Conservation (phyloP, 1,139 yeast genomes). For the Sugiyamaella sp. region DNA sequence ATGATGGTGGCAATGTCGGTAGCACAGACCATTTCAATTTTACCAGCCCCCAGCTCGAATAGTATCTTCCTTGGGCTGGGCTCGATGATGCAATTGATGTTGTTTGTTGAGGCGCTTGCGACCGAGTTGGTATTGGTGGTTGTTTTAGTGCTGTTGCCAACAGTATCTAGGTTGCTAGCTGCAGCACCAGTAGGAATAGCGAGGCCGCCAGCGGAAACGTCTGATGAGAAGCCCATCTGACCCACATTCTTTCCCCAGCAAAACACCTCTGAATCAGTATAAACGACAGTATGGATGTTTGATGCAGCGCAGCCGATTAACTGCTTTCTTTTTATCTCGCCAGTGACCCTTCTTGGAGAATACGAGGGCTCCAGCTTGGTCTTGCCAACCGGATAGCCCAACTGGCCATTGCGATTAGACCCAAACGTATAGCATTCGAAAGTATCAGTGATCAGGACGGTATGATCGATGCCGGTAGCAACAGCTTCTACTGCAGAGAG, state of each 20-base stretch:
- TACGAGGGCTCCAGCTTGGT: constrained; percentile 19
- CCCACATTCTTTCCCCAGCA: constrained; percentile 88
- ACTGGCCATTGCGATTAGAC: constrained; percentile 62
- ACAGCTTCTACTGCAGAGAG: constrained; percentile 45
- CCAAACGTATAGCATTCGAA: constrained; percentile 80
- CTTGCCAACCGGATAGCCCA: constrained; percentile 57
- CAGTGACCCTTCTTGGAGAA: constrained; percentile 52
- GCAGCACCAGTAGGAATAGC: constrained; percentile 1
- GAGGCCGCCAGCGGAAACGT: constrained; percentile 21
- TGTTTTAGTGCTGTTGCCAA: neutral
- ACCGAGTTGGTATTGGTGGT: constrained; percentile 5
- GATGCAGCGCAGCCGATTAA: constrained; percentile 67
- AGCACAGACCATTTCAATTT: constrained; percentile 61
- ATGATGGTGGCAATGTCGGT: constrained; percentile 75
- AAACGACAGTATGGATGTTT: constrained; percentile 70
- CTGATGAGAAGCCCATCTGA: constrained; percentile 55
- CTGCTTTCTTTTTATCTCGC: constrained; percentile 50
- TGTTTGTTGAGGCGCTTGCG: neutral
- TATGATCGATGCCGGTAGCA: constrained; percentile 67
- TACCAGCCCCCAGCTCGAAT: constrained; percentile 49
- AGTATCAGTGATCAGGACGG: constrained; percentile 55
- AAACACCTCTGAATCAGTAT: constrained; percentile 54
- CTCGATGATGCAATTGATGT: constrained; percentile 30
- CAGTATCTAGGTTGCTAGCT: constrained; percentile 1
- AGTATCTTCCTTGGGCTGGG: constrained; percentile 48